Evolutionary conservation across 257 asterid species (phyloP).

Genomic region (Solanum piurae): DNA sequence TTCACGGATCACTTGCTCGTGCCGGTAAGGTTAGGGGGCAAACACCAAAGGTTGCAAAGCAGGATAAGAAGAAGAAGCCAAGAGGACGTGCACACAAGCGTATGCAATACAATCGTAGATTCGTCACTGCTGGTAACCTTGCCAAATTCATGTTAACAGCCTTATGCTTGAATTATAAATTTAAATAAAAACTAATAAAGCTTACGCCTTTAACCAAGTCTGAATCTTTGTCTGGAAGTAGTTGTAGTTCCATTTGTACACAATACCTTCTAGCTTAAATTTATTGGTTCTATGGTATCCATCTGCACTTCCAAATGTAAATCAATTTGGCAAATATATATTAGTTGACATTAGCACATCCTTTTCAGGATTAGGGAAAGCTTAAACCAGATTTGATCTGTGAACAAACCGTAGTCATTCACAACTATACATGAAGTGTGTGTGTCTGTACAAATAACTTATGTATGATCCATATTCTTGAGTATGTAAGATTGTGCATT

Average conservation of each 20-base stretch:
- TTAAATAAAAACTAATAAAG: not conserved
- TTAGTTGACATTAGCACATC: not conserved
- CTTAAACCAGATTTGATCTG: not conserved
- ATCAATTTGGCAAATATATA: not conserved
- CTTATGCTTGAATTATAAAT: too few relatives aligned
- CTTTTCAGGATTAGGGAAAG: not conserved
- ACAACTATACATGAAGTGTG: not conserved
- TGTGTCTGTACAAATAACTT: not conserved
- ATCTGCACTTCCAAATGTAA: not conserved
- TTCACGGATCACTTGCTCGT: slow-evolving; percentile 94
- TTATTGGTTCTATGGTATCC: not conserved
- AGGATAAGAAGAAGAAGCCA: slow-evolving; percentile 87
- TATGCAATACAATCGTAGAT: slow-evolving; percentile 80
- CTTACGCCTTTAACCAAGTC: not conserved
- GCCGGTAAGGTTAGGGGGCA: slow-evolving; percentile 94
- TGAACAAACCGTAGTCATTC: not conserved
- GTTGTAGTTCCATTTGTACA: not conserved
- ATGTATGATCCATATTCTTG: not conserved
- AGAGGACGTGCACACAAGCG: slow-evolving; percentile 94
- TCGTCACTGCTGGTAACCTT: slow-evolving; percentile 76
- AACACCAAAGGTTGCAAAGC: slow-evolving; percentile 84
- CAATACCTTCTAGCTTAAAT: not conserved
- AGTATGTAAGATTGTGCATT: not conserved
- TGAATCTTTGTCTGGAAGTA: not conserved
- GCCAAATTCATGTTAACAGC: not conserved